Evolutionary conservation across 257 asterid species (phyloP).

Genomic region (Ophiorrhiza pumila): DNA sequence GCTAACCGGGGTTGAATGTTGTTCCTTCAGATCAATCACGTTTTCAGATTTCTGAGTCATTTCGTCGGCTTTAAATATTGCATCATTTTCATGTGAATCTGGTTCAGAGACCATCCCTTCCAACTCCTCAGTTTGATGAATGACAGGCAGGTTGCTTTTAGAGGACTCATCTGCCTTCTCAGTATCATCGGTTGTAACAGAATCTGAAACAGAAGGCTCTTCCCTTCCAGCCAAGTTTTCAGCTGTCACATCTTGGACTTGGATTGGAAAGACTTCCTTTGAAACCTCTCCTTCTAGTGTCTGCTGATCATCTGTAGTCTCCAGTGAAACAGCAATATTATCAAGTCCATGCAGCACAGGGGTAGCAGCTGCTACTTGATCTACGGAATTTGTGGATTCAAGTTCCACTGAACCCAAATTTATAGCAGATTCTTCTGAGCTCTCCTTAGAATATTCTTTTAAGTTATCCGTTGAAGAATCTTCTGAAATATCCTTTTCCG

Average conservation of each 20-base stretch:
- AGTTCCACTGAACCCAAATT: conserved; percentile 32
- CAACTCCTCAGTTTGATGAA: conserved; percentile 37
- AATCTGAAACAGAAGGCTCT: conserved; percentile 42
- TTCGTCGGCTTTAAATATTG: conserved; percentile 33
- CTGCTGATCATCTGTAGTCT: conserved; percentile 33
- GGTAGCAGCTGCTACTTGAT: conserved; percentile 31
- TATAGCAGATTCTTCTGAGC: conserved; percentile 36
- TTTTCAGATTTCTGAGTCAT: conserved; percentile 26
- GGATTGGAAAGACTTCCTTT: conserved; percentile 34
- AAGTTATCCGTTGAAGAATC: conserved; percentile 29
- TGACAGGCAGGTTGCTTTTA: conserved; percentile 26
- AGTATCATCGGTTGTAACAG: conserved; percentile 33
- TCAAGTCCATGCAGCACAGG: conserved; percentile 23
- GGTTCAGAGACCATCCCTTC: conserved; percentile 34
- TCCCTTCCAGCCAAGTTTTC: conserved; percentile 34
- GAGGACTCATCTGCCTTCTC: conserved; percentile 43
- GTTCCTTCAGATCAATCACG: conserved; percentile 40
- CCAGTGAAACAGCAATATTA: conserved; percentile 30
- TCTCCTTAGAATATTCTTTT: conserved; percentile 29
- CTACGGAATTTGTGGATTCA: conserved; percentile 34
- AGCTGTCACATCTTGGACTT: conserved; percentile 36
- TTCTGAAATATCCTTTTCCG: conserved; percentile 36
- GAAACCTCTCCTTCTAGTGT: conserved; percentile 32
- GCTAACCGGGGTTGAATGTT: conserved; percentile 34
- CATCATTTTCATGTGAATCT: conserved; percentile 33